These are phyloP conservation scores for Anthracocystis walkeri DNA, from an alignment of 1,284 basidiomycete genomes.

Conservation along the genomic window DNA sequence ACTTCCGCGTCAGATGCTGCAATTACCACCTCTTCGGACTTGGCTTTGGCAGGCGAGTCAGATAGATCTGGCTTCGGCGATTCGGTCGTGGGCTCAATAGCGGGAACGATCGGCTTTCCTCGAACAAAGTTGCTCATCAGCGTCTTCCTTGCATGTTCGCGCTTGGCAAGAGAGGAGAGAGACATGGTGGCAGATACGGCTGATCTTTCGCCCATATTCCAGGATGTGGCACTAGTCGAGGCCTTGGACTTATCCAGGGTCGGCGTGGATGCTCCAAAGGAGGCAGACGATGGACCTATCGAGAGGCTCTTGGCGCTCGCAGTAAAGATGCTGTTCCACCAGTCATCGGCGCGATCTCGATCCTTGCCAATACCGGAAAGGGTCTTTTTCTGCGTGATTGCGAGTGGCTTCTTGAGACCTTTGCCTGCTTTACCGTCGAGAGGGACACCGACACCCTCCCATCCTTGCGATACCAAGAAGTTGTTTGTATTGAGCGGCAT, in stretches of 20 bases:
- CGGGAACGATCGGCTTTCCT: constrained; percentile 51
- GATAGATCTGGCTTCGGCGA: constrained; percentile 1
- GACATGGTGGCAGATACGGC: constrained; percentile 41
- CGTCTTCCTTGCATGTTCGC: constrained; percentile 62
- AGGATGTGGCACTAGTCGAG: constrained; percentile 11
- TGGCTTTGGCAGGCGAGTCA: not conserved
- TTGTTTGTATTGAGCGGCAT: constrained; percentile 65
- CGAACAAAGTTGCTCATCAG: constrained; percentile 66
- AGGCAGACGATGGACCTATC: constrained; percentile 31
- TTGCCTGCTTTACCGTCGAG: constrained; percentile 62
- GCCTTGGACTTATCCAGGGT: constrained; percentile 15
- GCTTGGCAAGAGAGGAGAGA: constrained; percentile 58
- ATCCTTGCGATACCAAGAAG: constrained; percentile 63
- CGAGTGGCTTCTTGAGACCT: constrained; percentile 67
- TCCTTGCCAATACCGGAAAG: constrained; percentile 66
- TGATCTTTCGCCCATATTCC: constrained; percentile 40
- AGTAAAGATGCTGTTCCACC: constrained; percentile 69
- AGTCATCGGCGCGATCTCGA: constrained; percentile 66
- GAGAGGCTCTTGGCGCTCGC: constrained; percentile 60
- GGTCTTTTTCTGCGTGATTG: constrained; percentile 64
- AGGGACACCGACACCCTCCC: constrained; percentile 64
- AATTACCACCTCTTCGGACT: not conserved
- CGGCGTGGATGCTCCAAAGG: constrained; percentile 22
- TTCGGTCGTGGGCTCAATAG: constrained; percentile 12
- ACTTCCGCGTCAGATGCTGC: constrained; percentile 28